Base-by-base conservation (phyloP, 306 rosid genomes). In the Elaeagnus macrophylla region DNA sequence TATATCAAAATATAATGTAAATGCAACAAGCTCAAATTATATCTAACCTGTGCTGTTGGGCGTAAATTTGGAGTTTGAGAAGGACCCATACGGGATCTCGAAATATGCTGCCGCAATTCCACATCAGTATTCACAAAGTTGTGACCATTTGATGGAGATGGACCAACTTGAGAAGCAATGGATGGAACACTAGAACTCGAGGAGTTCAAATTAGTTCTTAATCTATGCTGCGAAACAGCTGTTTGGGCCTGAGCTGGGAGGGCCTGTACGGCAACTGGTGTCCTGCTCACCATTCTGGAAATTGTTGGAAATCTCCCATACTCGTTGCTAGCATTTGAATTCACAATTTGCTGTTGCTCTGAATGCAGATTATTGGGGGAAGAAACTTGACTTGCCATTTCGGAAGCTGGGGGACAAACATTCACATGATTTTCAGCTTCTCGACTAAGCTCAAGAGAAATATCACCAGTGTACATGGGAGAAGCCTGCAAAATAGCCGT, bases 251-350 rank as follows among this genome's bases (percentile, higher is more conserved):
- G 86, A 35, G 61, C 87, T 36, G 97, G 89, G 54, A 86, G 96
- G 55, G 94, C 96, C 77, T 91, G 97, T 65, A 82, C 78, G 51
- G 94, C 95, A 25, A 57, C 8, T 1, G 93, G 84, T 54, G 68
- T 64, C 79, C 96, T 80, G 61, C 7, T 48, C 56, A 70, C 37
- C 57, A 55, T 70, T 59, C 72, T 69, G 32, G 68, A 53, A 37
- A 59, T 39, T 12, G 70, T 39, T 41, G 77, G 57, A 17, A 73
- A 61, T 60, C 76, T 80, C 41, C 86, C 96, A 56, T 74, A 70
- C 65, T 86, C 86, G 3, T 66, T 71, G 62, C 59, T 68, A 57
- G 39, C 59, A 65, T n/a, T 25, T 46, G 71, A 54, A 59, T 57
- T 77, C 69, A 40, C 20, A 56, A 32, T 54, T 53, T 47, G 72